Conservation (phyloP, 202 grass and related monocot species). For the Zoysia matrella region DNA sequence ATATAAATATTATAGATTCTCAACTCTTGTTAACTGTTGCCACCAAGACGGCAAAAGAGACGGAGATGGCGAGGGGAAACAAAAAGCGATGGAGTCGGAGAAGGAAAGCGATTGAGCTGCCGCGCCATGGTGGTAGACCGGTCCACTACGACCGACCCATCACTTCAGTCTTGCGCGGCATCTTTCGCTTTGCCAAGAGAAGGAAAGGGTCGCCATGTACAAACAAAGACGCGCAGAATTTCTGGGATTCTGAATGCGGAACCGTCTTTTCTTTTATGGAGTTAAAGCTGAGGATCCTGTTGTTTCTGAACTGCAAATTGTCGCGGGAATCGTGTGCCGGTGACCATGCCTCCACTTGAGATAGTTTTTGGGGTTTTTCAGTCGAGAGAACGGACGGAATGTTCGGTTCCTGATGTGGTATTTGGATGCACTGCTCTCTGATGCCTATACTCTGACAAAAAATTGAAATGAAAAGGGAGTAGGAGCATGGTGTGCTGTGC, state of each 20-base stretch:
- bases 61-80: not conserved
- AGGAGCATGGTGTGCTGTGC: no score
- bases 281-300: not conserved
- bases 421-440: no score
- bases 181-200: constrained; percentile 21
- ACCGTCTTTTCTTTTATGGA: not conserved
- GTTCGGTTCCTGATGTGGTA: no score
- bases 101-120: constrained; percentile 7
- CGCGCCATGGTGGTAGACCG: constrained; percentile 27
- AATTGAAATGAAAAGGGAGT: no score
- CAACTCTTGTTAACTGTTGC: not conserved
- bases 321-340: constrained; percentile 35
- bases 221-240: not conserved
- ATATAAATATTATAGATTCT: not conserved
- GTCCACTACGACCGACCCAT: constrained; percentile 43
- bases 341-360: not conserved
- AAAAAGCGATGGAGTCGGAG: not conserved
- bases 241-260: constrained; percentile 24
- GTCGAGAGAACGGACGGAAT: no score
- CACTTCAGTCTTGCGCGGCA: constrained; percentile 11
- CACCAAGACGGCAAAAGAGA: not conserved
- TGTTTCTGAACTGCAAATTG: not conserved
- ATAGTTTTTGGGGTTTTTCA: no score
- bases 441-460: no score
- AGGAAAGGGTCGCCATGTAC: constrained; percentile 8